phyloP scores from a whole-genome alignment of 163 green algal genomes.

The Scenedesmus sp. region DNA sequence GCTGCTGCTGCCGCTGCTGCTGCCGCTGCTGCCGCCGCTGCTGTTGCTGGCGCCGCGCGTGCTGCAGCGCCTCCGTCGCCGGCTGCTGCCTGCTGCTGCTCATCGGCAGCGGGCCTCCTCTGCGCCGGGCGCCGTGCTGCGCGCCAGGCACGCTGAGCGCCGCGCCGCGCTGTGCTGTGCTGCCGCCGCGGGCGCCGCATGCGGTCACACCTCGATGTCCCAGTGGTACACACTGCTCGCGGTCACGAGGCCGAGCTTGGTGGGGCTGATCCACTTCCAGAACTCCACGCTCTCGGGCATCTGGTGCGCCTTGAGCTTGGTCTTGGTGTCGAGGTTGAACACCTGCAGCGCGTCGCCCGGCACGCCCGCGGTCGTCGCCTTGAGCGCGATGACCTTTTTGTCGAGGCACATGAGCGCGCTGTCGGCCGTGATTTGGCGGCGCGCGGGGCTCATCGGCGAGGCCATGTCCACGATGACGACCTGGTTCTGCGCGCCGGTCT shows the following conservation, averaged over 20 bases:
- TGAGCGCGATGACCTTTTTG: slow-evolving; percentile 96
- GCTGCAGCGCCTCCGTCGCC: no score
- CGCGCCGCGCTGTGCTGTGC: neutral
- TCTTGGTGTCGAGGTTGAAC: slow-evolving; percentile 99
- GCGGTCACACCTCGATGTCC: slow-evolving; percentile 94
- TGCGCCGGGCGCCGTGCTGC: no score
- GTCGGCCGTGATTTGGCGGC: slow-evolving; percentile 97
- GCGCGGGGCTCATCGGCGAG: slow-evolving; percentile 80
- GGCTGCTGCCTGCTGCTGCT: no score
- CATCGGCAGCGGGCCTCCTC: no score
- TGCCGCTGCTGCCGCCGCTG: no score
- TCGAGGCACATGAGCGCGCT: slow-evolving; percentile 96
- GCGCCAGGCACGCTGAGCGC: no score
- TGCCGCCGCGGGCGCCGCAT: neutral
- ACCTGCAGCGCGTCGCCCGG: slow-evolving; percentile 88
- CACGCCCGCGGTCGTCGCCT: slow-evolving; percentile 72
- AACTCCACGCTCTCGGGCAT: slow-evolving; percentile 98
- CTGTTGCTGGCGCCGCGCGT: no score
- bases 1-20: no score
- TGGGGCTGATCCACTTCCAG: slow-evolving; percentile 96
- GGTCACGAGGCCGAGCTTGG: slow-evolving; percentile 95
- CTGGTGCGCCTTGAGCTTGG: slow-evolving; percentile 97
- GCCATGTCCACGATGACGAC: slow-evolving; percentile 97
- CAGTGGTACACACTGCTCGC: slow-evolving; percentile 95
- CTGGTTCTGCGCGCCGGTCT: slow-evolving; percentile 70